Evolutionary conservation across 2,329 filamentous ascomycete species (phyloP).

Genomic region (Ophiostoma ulmi): DNA sequence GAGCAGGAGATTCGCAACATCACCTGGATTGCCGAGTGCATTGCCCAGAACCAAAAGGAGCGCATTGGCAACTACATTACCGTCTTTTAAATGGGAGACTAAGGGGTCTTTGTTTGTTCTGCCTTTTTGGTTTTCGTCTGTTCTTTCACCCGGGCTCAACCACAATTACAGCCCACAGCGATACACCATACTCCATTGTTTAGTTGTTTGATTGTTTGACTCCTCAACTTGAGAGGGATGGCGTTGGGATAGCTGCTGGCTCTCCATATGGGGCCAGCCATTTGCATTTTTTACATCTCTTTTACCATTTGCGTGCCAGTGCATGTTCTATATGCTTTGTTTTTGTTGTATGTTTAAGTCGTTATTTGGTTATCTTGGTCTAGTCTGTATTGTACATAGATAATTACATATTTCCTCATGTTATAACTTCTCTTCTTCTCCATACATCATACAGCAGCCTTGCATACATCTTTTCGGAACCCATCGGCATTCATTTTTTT

Average conservation of each 20-base stretch:
- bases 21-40: constrained; percentile 99
- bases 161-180: constrained; percentile 11
- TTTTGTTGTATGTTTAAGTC: background rate
- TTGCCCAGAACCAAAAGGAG: constrained; percentile 99
- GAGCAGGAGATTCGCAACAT: constrained; percentile 99
- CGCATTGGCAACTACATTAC: constrained; percentile 98
- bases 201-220: constrained; percentile 1
- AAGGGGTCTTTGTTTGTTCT: background rate
- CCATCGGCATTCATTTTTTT: constrained; percentile 15
- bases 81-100: constrained; percentile 60
- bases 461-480: background rate
- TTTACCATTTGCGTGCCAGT: background rate
- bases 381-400: constrained; percentile 47
- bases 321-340: background rate
- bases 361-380: constrained; percentile 17
- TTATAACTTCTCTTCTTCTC: constrained; percentile 34
- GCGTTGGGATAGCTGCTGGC: constrained; percentile 14
- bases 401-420: constrained; percentile 36
- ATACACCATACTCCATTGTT: constrained; percentile 16
- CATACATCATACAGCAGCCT: background rate
- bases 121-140: constrained; percentile 22
- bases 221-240: background rate
- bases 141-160: constrained; percentile 16
- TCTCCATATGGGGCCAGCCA: background rate
- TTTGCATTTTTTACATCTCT: constrained; percentile 6